Evolutionary conservation across 2,329 filamentous ascomycete genomes (phyloP), one percentile per base, ranked within the genome.

Genomic region (Falciphora oryzae): DNA sequence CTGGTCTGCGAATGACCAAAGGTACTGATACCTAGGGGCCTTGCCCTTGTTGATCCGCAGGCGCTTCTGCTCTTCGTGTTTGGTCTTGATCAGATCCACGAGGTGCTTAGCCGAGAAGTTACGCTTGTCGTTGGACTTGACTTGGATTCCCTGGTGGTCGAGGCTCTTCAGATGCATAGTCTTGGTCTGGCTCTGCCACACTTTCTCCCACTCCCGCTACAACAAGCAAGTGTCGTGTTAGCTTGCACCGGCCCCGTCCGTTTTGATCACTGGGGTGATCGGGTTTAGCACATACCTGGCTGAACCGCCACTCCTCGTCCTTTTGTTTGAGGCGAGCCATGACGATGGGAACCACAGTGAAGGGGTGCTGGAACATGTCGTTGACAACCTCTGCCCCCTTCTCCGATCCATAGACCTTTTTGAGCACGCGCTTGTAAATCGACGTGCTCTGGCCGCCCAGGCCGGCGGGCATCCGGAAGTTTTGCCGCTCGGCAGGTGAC

Each of bases 271-370:
- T 10, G 31, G 16, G 10, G 14, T 25, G 44, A n/a, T 35, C 61
- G 4, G 31, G 16, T 35, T 27, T 38, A 22, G 28, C 29, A 69
- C 74, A 69, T 75, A 79, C 78, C 75, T 91, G 93, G 7, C 92
- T 94, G 70, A 96, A 93, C 68, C 96, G 92, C 95, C 95, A 99
- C 72, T 98, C 93, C 75, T 99, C 95, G 59, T 96, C 89, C 75
- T 98, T 97, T 72, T 96, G 92, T 79, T 98, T 98, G 70, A 99
- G 83, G 16, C 95, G 87, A 63, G 91, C 89, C 66, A 99, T 81
- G 32, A 99, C 85, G 53, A 98, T 88, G 0, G 95, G 95, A 2
- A 99, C 87, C 3, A 98, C 93, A 56, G 89, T 88, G 72, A 91
- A 93, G 0, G 95, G 95, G 64, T 91, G 85, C 57, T 83, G 83